Base-by-base conservation (phyloP, 2,329 filamentous ascomycete species). In the Alternaria brassicae region DNA sequence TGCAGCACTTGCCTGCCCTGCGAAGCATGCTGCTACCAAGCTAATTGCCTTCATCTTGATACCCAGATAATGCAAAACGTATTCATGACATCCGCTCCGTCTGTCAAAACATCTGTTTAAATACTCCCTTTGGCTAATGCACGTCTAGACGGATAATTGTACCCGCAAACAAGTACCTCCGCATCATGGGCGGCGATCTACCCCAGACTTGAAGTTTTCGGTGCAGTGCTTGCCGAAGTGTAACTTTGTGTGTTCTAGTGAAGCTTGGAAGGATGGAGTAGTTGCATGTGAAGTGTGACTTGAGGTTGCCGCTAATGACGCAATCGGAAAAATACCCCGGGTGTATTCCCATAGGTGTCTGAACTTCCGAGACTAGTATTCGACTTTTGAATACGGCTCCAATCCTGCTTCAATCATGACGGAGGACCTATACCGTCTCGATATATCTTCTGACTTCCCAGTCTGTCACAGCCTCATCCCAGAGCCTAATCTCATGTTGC, bases 391-490 rank as follows among this genome's bases (percentile, higher is more conserved):
- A 6, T 34, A 34, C 3, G 44, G 19, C 3, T 32, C 23, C 10
- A 7, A 47, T 48, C 2, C 0, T n/a, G n/a, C n/a, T n/a, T n/a
- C n/a, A n/a, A n/a, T 34, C 5, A 23, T 10, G 19, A 34, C 1
- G 6, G 9, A 17, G 13, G 21, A 13, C 30, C 40, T 63, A 77
- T 1, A 77, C 74, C 27, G 73, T 75, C 65, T 77, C 74, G 53
- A 77, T 77, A 58, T 77, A 77, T 59, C 74, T 63, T 53, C 65
- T 69, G 55, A 88, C 90, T 78, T 84, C 94, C 93, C 94, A 98
- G 78, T 98, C 95, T 19, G 95, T 98, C 6, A 98, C 94, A 2
- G 93, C 93, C 77, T 98, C 94, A 71, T 98, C 93, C 90, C 91
- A 99, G 19, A 97, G 80, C 61, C 91, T 83, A 58, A 95, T 85